These are phyloP conservation scores for Capsicum baccatum DNA, from an alignment of 257 asterid species.

Conservation along the genomic window DNA sequence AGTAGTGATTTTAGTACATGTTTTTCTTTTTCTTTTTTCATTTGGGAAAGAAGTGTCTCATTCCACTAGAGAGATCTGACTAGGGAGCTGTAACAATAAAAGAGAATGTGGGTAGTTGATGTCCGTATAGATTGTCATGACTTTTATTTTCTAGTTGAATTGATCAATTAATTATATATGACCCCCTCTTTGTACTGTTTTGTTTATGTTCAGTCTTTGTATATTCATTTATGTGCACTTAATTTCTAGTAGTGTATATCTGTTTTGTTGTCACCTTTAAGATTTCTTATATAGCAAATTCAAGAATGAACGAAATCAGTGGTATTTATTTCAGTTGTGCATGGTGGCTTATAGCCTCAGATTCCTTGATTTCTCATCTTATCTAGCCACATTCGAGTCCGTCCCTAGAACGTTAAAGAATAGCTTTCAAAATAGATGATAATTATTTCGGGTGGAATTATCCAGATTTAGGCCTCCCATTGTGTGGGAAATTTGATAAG, in stretches of 20 bases:
- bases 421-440: too few relatives aligned
- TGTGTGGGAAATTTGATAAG: too few relatives aligned
- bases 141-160: constrained; percentile 14
- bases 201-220: not conserved
- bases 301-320: not conserved
- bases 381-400: too few relatives aligned
- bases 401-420: too few relatives aligned
- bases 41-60: not conserved
- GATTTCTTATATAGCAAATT: not conserved
- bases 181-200: not conserved
- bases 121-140: constrained; percentile 15
- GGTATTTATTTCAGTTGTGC: too few relatives aligned
- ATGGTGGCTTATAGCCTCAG: too few relatives aligned
- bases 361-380: too few relatives aligned
- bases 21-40: not conserved
- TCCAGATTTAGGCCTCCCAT: too few relatives aligned
- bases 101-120: constrained; percentile 23
- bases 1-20: not conserved
- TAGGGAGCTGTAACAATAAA: constrained; percentile 20
- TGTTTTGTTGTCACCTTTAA: not conserved
- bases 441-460: too few relatives aligned
- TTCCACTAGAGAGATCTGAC: constrained; percentile 1
- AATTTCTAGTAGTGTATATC: not conserved
- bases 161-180: not conserved
- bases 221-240: not conserved